Base-by-base conservation (phyloP, 31 red algal genomes). In the Bonnemaisonia californica region DNA sequence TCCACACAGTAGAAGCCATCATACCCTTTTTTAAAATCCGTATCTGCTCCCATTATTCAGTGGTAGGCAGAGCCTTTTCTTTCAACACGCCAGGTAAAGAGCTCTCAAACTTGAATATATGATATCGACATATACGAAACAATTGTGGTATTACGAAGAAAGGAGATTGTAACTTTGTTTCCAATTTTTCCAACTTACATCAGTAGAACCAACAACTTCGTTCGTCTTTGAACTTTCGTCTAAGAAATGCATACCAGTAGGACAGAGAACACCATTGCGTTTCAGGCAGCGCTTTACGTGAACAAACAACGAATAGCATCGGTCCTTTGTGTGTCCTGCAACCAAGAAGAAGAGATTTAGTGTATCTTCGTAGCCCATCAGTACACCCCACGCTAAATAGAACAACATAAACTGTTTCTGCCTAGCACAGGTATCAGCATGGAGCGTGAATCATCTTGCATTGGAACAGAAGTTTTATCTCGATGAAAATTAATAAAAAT, bases 381-480 rank as follows among this genome's bases (percentile, higher is more conserved):
- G 40, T 0, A 76, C 70, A 22, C 71, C 32, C 69, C 70, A 71
- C 57, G 41, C 3, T 23, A 87, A 59, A n/a, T 77, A 87, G 0
- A 41, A 85, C 26, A 87, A 31, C 22, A 87, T 37, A n/a, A 57
- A 87, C n/a, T 37, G 58, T 33, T 70, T 87, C 27, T 87, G 73
- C 30, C 83, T 41, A 27, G 41, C 56, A 31, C 72, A 78, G 3
- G 68, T 87, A 18, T 87, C 83, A 28, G 61, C 60, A 39, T 77
- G 83, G 0, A 87, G 42, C 35, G 42, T 5, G 3, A 88, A 55
- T 2, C 23, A 47, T 41, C 54, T 59, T 28, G 23, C 7, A 9
- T 42, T 3, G 31, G 34, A 34, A 22, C 9, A 18, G 8, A 56
- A 33, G 16, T 41, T 27, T 16, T 19, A 39, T 3, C 29, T 40